Percentiles rank a stretch among this genome's conserved stretches.
Evolutionary conservation across 2,329 filamentous ascomycete genomes (phyloP).

Genomic region (Camillea tinctor): DNA sequence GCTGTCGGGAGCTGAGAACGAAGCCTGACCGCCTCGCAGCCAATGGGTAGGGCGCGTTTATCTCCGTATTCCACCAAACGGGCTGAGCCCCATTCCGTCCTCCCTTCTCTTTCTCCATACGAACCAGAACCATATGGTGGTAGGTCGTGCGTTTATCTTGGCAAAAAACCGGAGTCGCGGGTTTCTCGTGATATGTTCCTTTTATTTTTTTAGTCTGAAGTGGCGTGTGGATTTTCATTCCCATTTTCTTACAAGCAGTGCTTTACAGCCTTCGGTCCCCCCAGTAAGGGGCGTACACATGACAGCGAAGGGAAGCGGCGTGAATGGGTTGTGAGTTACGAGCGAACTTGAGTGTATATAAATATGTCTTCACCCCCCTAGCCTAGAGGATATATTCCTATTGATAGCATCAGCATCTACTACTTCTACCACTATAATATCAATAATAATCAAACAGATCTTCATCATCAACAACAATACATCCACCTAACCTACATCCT

Average conservation of each 20-base stretch:
- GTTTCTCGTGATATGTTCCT: not conserved
- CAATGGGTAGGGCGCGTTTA: not conserved
- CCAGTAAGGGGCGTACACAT: not conserved
- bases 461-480: not conserved
- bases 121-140: not conserved
- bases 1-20: slow-evolving; percentile 7
- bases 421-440: no score
- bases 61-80: not conserved
- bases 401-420: not conserved
- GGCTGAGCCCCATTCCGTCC: not conserved
- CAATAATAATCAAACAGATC: no score
- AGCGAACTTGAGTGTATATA: not conserved
- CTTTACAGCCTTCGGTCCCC: no score
- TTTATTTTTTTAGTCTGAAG: no score
- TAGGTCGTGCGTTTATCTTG: not conserved
- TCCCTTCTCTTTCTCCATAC: not conserved
- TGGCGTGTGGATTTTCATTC: not conserved
- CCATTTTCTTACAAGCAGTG: not conserved
- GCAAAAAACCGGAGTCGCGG: not conserved
- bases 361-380: not conserved
- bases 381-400: no score
- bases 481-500: not conserved
- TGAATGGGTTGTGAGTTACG: not conserved
- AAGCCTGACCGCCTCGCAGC: not conserved
- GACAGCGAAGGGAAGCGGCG: not conserved